Base-by-base conservation (phyloP, 768 basidiomycete genomes). In the Daedaleopsis nitida region DNA sequence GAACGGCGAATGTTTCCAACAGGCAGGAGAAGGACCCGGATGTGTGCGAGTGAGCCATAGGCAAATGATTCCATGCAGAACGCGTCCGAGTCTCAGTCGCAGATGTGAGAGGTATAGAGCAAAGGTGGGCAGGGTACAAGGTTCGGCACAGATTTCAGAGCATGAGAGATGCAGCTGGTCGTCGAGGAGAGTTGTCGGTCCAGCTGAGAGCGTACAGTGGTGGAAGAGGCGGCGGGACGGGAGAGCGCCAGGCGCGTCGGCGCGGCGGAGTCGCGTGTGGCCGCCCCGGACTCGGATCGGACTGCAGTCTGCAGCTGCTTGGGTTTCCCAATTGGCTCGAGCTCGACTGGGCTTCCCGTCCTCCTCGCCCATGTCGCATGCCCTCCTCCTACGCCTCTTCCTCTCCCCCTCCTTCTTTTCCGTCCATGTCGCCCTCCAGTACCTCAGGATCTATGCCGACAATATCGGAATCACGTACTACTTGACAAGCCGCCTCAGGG, bases 381-480 rank as follows among this genome's bases (percentile, higher is more conserved):
- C 86, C 49, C 81, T 94, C 62, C 88, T 96, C 55, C 84, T 98
- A 57, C 89, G 95, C 34, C 87, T 98, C 52, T 96, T 97, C 73
- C 87, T 96, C 59, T 94, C 92, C 19, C 90, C 92, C 5, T 87
- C 87, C 38, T 98, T 92, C 80, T 98, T 97, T 78, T 91, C 91
- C 12, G 91, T 96, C 57, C 91, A 96, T 79, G 89, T 96, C 67
- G 95, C 95, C 34, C 87, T 98, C 65, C 85, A 88, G 68, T 98
- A 98, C 71, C 84, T 95, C 59, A 83, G 84, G 65, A 66, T 85
- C 42, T 94, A 95, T 74, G 81, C 87, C 16, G 90, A 93, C 78
- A 92, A 94, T 75, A 89, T 95, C 66, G 93, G 91, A 10, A 94
- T 95, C 73, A 94, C 91, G 37, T 94, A 94, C 75, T 95, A 94